Evolutionary conservation across 495 filamentous ascomycete species (phyloP).

Genomic region (Trichoderma reesei): DNA sequence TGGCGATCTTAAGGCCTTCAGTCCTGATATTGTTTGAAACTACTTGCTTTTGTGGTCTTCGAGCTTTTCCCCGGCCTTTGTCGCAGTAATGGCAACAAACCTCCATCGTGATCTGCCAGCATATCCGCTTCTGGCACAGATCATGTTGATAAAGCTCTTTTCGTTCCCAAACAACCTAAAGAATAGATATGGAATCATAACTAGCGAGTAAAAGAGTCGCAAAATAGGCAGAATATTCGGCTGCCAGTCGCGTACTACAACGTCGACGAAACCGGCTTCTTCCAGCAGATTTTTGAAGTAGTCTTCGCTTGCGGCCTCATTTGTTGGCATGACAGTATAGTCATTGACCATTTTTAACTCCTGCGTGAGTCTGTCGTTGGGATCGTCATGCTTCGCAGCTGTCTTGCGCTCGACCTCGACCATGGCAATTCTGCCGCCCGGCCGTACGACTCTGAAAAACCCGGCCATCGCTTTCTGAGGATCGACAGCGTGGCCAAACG

Average conservation of each 20-base stretch:
- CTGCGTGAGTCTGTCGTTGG: conserved; percentile 14
- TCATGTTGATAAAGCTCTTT: conserved; percentile 23
- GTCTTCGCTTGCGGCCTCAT: conserved; percentile 23
- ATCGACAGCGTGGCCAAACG: conserved; percentile 47
- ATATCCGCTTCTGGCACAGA: conserved; percentile 15
- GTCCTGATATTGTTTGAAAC: too few relatives aligned
- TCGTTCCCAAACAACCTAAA: conserved; percentile 30
- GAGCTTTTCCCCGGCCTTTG: conserved; percentile 17
- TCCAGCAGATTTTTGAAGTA: conserved; percentile 29
- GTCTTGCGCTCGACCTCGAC: conserved; percentile 43
- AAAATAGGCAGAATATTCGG: conserved; percentile 43
- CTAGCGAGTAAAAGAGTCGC: conserved; percentile 41
- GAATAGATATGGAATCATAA: conserved; percentile 42
- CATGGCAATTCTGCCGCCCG: conserved; percentile 37
- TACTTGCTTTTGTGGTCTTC: too few relatives aligned
- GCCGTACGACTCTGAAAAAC: conserved; percentile 41
- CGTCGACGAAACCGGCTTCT: conserved; percentile 42
- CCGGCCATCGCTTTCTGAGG: conserved; percentile 33
- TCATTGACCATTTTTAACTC: conserved; percentile 34
- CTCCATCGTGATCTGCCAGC: conserved; percentile 20
- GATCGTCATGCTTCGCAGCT: conserved; percentile 20
- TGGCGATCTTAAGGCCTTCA: too few relatives aligned
- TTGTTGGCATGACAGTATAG: conserved; percentile 40
- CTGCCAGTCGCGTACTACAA: conserved; percentile 36
- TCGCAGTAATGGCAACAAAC: conserved; percentile 22